Base-by-base conservation (phyloP, 257 asterid species). In the Solanum corneliomulleri region DNA sequence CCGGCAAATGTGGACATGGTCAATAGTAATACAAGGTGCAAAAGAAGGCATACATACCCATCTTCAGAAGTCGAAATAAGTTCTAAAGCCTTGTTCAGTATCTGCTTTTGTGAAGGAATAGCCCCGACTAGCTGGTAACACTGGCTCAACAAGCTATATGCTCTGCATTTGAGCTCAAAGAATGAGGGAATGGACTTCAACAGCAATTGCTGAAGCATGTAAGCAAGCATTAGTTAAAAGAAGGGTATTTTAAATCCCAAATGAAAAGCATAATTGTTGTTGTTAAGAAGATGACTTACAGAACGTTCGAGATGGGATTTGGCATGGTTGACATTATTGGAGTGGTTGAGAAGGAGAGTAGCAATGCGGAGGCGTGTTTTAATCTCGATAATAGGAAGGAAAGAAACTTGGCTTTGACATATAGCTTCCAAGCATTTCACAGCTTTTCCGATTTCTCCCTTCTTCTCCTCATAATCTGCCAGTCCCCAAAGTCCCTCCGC, bases 101-200 rank as follows among this genome's bases (percentile, higher is more conserved):
- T 95, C 91, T 97, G 99, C 86, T 97, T 97, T 86, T 95, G 99
- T 8, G 98, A 94, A 88, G 96, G 95, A 92, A 93, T 93, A 45
- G 99, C 98, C 86, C 99, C 99, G 83, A 96, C 98, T n/a, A 97
- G 99, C 92, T 95, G 99, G 92, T 97, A 97, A 90, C 98, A 96
- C 91, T 97, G 99, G 90, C 98, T 93, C 96, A 97, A 93, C 86
- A 97, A 90, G 92, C 98, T 95, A 89, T 93, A 97, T 45, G 99
- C 94, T 92, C 98, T 91, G 93, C 99, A 97, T 93, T 97, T 97
- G 91, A 97, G 94, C 91, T 97, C 98, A 92, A 97, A 96, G 95
- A 95, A 97, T 69, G 99, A 95, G 81, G 99, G 99, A 78, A 97
- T 96, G 66, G 98, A 92, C 94, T 96, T 97, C 92, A 97, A 89